Evolutionary conservation across 768 basidiomycete genomes (phyloP).

Genomic region (Hygrophorus russula): DNA sequence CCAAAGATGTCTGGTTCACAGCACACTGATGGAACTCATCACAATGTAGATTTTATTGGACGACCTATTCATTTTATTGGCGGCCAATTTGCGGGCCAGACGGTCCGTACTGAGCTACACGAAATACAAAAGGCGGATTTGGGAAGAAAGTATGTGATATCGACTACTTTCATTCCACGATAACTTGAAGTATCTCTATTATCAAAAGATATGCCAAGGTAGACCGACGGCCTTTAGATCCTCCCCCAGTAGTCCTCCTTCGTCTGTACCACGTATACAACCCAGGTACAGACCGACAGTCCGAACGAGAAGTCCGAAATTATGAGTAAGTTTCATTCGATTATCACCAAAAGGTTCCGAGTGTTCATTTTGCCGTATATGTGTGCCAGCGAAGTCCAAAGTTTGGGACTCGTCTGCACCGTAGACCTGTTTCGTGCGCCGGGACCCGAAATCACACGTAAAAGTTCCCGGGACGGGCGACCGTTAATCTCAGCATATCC

Average conservation of each 20-base stretch:
- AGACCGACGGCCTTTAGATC: conserved; percentile 55
- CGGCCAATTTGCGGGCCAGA: conserved; percentile 53
- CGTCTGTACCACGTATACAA: conserved; percentile 36
- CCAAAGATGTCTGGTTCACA: too few species aligned
- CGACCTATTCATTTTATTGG: conserved; percentile 41
- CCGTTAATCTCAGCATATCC: conserved; percentile 2
- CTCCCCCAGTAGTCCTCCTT: conserved; percentile 50
- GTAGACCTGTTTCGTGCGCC: conserved; percentile 67
- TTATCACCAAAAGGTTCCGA: conserved; percentile 2
- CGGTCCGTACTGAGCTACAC: conserved; percentile 39
- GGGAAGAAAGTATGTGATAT: conserved; percentile 46
- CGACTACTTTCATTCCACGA: conserved; percentile 5
- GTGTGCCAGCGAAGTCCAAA: conserved; percentile 41
- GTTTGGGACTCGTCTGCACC: conserved; percentile 63
- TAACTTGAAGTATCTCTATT: conserved; percentile 1
- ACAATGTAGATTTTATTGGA: conserved; percentile 24
- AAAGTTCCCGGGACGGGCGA: background rate
- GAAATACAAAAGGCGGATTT: conserved; percentile 58
- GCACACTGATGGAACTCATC: conserved; percentile 11
- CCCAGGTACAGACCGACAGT: conserved; percentile 26
- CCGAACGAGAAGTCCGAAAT: conserved; percentile 29
- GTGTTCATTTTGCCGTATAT: conserved; percentile 6
- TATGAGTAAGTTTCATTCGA: conserved; percentile 32
- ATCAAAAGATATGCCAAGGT: conserved; percentile 43
- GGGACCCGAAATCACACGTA: conserved; percentile 11